Evolutionary conservation across 2,329 filamentous ascomycete genomes (phyloP).

Genomic region (Endoconidiophora laricicola): DNA sequence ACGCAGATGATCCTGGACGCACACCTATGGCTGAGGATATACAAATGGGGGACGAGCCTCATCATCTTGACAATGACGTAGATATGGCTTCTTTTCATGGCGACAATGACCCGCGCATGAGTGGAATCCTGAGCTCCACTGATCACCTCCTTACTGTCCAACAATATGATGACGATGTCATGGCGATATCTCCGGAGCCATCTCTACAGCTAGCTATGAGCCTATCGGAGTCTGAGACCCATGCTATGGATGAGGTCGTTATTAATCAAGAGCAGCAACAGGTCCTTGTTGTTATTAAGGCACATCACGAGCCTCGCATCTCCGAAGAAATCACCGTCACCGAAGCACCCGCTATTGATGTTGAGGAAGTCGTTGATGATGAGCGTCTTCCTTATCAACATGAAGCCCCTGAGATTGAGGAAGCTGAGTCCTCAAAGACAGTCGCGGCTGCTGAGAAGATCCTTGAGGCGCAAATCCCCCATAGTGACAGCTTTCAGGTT

Average conservation of each 20-base stretch:
- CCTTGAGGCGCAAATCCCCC: background rate
- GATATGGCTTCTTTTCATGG: constrained; percentile 6
- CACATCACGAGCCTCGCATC: background rate
- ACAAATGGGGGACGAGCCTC: constrained; percentile 3
- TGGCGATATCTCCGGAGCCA: background rate
- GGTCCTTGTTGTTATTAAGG: background rate
- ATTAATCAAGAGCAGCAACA: background rate
- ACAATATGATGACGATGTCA: background rate
- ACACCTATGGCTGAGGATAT: background rate
- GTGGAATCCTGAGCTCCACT: background rate
- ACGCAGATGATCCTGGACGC: constrained; percentile 4
- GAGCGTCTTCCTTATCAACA: constrained; percentile 1
- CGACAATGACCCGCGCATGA: background rate
- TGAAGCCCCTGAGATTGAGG: background rate
- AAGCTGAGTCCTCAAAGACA: background rate
- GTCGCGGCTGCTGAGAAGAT: background rate
- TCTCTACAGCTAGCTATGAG: background rate
- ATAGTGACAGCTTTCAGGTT: too few species aligned
- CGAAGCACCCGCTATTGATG: background rate
- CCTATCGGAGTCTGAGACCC: background rate
- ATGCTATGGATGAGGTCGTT: background rate
- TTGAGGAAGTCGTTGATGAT: constrained; percentile 1
- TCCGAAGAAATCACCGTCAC: too few species aligned
- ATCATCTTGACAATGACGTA: constrained; percentile 5
- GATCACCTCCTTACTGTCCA: background rate